Evolutionary conservation across 768 basidiomycete species (phyloP).

Genomic region (Mycena chlorophos): DNA sequence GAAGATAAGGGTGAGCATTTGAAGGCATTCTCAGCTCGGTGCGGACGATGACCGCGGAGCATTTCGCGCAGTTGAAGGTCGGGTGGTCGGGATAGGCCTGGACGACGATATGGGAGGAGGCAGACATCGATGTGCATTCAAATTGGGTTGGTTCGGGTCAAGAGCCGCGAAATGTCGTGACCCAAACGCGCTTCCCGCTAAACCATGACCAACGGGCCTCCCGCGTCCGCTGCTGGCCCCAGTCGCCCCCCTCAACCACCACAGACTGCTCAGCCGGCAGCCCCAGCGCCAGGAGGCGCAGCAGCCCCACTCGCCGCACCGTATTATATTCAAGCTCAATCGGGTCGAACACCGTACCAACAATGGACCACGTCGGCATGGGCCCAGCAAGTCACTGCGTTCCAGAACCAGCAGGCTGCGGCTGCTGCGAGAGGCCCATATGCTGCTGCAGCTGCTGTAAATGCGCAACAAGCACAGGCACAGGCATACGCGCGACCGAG

Average conservation of each 20-base stretch:
- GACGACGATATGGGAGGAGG: slow-evolving; percentile 45
- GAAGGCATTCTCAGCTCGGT: neutral
- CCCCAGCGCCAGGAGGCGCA: neutral
- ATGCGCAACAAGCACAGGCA: slow-evolving; percentile 3
- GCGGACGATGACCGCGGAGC: slow-evolving; percentile 70
- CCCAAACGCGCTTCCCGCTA: no score
- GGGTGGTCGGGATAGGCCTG: slow-evolving; percentile 65
- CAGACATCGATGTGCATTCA: neutral
- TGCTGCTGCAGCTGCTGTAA: slow-evolving; percentile 1
- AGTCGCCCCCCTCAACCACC: slow-evolving; percentile 22
- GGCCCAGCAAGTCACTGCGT: neutral
- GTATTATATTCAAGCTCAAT: neutral
- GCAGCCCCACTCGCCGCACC: neutral
- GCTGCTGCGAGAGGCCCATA: slow-evolving; percentile 4
- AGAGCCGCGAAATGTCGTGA: neutral
- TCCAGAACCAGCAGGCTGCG: neutral
- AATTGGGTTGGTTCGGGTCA: neutral
- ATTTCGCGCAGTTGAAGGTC: slow-evolving; percentile 66
- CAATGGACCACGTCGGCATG: neutral
- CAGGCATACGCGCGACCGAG: slow-evolving; percentile 14
- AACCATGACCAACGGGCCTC: slow-evolving; percentile 43
- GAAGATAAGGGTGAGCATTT: neutral
- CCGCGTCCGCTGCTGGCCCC: slow-evolving; percentile 42
- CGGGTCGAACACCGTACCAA: neutral
- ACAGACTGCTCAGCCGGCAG: slow-evolving; percentile 2